Base-by-base conservation (phyloP, 805 yeast genomes). In the Metschnikowia proteae region DNA sequence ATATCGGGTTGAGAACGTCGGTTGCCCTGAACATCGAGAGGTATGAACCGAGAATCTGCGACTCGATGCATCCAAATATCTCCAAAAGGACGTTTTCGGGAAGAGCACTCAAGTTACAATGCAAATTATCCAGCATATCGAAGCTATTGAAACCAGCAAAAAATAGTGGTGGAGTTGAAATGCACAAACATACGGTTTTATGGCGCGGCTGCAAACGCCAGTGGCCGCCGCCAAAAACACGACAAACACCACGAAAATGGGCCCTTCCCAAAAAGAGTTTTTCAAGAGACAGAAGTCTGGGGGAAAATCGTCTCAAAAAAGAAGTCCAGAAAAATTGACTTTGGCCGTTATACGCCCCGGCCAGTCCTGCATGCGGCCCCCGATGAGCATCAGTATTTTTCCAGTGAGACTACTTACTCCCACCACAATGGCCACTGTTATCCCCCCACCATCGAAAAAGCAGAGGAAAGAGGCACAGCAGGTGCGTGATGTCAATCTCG, bases 371-470 rank as follows among this genome's bases (percentile, higher is more conserved):
- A 40, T 30, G 13, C n/a, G 25, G 23, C 3, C 29, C 36, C 11
- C 43, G 58, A 55, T 55, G 58, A 55, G 58, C 59, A 51, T 53
- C 55, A 36, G 27, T 37, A 38, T 42, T 47, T 47, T 47, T 40
- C 49, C 22, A 29, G 23, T 22, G 27, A 17, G 4, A 26, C 49
- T 17, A n/a, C 17, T 5, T 22, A 4, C 25, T 13, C 29, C 17
- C 52, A 7, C 26, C 11, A 47, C 11, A 35, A 91, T 92, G 98
- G 94, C 98, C 45, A 94, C 98, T 0, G 74, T 88, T 38, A 67
- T 94, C 41, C 99, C 99, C 26, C 98, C 97, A 36, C 96, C 88
- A 22, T 85, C 96, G 1, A 92, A 94, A 66, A 88, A 83, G 62
- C 96, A 88, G 64, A 87, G 79, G 66, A 81, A 82, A 63, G 87